Evolutionary conservation across 371 early-diverging fungal genomes (phyloP).

Genomic region (Lichtheimia ramosa): DNA sequence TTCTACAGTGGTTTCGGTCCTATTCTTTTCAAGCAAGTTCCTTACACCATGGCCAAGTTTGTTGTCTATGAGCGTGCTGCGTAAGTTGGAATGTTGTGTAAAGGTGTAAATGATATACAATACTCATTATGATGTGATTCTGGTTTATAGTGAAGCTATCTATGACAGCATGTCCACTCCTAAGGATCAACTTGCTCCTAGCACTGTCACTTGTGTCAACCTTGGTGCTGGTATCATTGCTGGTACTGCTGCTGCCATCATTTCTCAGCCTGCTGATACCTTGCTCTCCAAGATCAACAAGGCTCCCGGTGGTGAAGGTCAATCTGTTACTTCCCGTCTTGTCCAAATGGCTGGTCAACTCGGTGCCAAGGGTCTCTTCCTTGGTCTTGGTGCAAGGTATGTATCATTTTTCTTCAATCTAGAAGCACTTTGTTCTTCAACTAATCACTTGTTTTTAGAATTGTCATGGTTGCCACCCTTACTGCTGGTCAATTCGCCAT

Average conservation of each 20-base stretch:
- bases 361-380: slow-evolving; percentile 65
- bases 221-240: slow-evolving; percentile 57
- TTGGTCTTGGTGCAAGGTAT: slow-evolving; percentile 60
- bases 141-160: slow-evolving; percentile 42
- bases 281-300: slow-evolving; percentile 70
- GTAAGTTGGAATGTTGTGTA: slow-evolving; percentile 25
- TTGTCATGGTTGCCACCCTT: slow-evolving; percentile 80
- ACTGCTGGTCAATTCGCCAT: slow-evolving; percentile 73
- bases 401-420: too few species aligned
- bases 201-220: slow-evolving; percentile 48
- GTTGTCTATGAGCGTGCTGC: slow-evolving; percentile 57
- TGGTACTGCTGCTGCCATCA: slow-evolving; percentile 60
- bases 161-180: slow-evolving; percentile 44
- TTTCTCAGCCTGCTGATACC: slow-evolving; percentile 64
- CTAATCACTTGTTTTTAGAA: slow-evolving; percentile 32
- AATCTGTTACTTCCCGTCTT: slow-evolving; percentile 58
- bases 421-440: too few species aligned
- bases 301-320: slow-evolving; percentile 63
- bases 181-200: slow-evolving; percentile 53
- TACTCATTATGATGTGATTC: neutral
- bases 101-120: neutral
- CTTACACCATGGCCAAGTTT: slow-evolving; percentile 69
- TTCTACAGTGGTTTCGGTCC: slow-evolving; percentile 81
- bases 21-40: slow-evolving; percentile 75
- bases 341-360: slow-evolving; percentile 61